Conservation (phyloP, 306 rosid genomes). For the Spatholobus suberectus region DNA sequence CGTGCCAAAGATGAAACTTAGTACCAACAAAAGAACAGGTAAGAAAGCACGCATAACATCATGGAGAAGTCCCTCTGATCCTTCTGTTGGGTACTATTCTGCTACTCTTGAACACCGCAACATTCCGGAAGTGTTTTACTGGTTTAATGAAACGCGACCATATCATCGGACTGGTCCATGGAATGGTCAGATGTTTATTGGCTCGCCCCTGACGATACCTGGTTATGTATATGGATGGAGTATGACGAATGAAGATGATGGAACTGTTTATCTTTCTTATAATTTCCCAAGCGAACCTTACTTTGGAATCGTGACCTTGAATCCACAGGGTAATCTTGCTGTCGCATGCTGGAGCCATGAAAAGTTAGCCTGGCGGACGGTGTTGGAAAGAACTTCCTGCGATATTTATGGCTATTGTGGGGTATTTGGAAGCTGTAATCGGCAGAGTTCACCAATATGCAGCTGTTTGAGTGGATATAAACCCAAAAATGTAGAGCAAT, state of each 20-base stretch:
- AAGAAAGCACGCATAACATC: conserved; percentile 13
- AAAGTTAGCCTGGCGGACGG: background rate
- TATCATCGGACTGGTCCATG: conserved; percentile 37
- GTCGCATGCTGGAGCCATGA: background rate
- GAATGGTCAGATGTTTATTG: conserved; percentile 14
- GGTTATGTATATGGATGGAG: background rate
- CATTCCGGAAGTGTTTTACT: conserved; percentile 29
- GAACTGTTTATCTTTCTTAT: conserved; percentile 16
- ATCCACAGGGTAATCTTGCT: conserved; percentile 11
- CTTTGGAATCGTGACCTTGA: background rate
- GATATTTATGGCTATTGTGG: conserved; percentile 31
- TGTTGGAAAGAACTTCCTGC: background rate
- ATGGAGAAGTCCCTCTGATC: conserved; percentile 27
- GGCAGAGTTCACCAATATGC: conserved; percentile 27
- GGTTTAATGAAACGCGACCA: conserved; percentile 39
- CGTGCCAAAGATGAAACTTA: background rate
- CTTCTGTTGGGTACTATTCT: conserved; percentile 34
- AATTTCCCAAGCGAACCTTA: background rate
- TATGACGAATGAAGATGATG: background rate
- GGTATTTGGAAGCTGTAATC: conserved; percentile 37
- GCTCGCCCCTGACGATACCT: background rate
- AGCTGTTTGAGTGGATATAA: conserved; percentile 52
- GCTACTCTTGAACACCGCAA: background rate
- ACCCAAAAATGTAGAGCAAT: conserved; percentile 36
- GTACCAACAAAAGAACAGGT: conserved; percentile 1